Percentiles rank a stretch among this genome's conserved stretches.
Conservation (phyloP, 1,284 basidiomycete species). For the Cronartium quercuum region DNA sequence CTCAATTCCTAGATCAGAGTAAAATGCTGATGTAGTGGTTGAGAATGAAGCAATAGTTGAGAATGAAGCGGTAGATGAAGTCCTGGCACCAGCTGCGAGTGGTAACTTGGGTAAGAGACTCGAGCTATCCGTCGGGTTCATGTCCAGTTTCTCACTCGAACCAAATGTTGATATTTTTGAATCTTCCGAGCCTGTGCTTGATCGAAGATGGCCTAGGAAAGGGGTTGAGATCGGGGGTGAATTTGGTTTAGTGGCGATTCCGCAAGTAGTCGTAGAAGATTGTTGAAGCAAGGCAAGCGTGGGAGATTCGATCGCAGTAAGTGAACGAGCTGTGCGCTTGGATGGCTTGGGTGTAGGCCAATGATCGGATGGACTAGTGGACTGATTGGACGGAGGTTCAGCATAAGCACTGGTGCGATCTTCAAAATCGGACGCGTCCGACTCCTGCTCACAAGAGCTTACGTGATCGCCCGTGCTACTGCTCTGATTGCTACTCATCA, state of each 20-base stretch:
- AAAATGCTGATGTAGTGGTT: background rate
- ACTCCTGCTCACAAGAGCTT: background rate
- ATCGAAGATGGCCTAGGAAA: background rate
- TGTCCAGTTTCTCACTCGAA: too few relatives aligned
- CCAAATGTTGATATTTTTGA: too few relatives aligned
- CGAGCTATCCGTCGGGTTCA: too few relatives aligned
- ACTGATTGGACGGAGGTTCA: background rate
- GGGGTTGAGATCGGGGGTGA: background rate
- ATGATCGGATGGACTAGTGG: background rate
- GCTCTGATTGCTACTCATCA: background rate
- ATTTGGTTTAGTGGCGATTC: background rate
- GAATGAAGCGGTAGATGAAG: too few relatives aligned
- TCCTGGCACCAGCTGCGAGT: too few relatives aligned
- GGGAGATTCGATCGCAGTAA: background rate
- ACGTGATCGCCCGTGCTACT: background rate
- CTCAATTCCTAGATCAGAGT: slow-evolving; percentile 15
- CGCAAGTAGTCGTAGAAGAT: background rate
- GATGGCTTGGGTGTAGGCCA: background rate
- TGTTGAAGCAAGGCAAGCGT: slow-evolving; percentile 1
- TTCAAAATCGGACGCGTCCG: background rate
- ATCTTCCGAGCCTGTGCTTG: background rate
- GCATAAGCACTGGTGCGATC: background rate
- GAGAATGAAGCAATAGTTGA: background rate
- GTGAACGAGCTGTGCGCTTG: background rate
- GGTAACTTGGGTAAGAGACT: too few relatives aligned